Evolutionary conservation across 2,329 filamentous ascomycete genomes (phyloP), one percentile per base, ranked within the genome.

Genomic region (Chaetomiaceae sp.): DNA sequence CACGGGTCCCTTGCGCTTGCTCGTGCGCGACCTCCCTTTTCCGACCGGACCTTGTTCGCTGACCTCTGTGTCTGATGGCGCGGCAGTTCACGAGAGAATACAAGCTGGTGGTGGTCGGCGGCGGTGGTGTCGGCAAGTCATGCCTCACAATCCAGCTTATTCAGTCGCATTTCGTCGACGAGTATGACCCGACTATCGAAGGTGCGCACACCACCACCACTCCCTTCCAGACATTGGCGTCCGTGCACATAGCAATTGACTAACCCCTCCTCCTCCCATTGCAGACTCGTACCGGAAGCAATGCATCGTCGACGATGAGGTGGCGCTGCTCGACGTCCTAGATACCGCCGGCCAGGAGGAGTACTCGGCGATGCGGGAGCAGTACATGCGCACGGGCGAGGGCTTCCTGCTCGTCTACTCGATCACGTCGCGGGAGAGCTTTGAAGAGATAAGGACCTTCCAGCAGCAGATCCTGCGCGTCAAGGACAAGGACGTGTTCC

Each of bases 401-500:
- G 94, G 94, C 50, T 99, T 99, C 75, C 77, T 99, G 68, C 85
- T 99, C 49, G 91, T 97, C 67, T 97, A 97, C 80, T 96, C 91
- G 63, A 99, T 99, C 77, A 96, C 89, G 53, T 96, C 92, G 68
- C 84, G 91, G 68, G 91, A 96, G 75, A 95, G 89, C 67, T 97
- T 96, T 68, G 92, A 99, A 71, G 94, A 99, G 77, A 97, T 99
- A 72, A 88, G 91, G 75, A 96, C 91, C 45, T 97, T 97, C 76
- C 91, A 97, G 75, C 91, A 97, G 79, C 94, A 99, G 75, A 99
- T 99, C 70, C 80, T 99, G 64, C 80, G 94, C 64, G 94, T 99
- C 66, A 99, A 99, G 82, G 94, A 97, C 78, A 97, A 96, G 83
- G 94, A 99, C 75, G 96, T 96, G 73, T 99, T 99, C 79, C 94